Evolutionary conservation across 164 flowering plant species (phyloP).

Genomic region (Cinnamomum chago): DNA sequence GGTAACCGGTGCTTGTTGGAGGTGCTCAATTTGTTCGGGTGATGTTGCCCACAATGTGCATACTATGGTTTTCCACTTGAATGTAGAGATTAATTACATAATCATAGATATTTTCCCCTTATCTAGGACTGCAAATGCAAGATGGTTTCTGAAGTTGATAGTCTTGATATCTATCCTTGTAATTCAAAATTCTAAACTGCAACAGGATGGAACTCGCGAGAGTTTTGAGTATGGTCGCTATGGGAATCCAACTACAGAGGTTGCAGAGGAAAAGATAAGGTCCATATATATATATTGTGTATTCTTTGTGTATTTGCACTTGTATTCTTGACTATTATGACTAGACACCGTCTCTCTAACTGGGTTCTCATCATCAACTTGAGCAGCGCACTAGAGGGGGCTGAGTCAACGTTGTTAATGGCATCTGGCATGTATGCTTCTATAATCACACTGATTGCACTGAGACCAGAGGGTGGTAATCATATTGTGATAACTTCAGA

Average conservation of each 20-base stretch:
- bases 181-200: too few relatives aligned
- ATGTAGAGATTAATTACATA: too few relatives aligned
- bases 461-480: constrained; percentile 84
- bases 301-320: neutral
- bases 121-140: too few relatives aligned
- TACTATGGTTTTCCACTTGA: too few relatives aligned
- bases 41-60: too few relatives aligned
- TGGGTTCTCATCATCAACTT: constrained; percentile 5
- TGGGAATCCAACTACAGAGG: constrained; percentile 87
- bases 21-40: too few relatives aligned
- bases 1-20: too few relatives aligned
- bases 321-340: neutral
- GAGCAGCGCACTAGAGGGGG: constrained; percentile 89
- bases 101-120: too few relatives aligned
- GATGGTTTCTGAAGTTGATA: too few relatives aligned
- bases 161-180: too few relatives aligned
- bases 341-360: neutral
- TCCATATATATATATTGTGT: constrained; percentile 8
- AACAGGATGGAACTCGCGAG: constrained; percentile 62
- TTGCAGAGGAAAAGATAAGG: constrained; percentile 86
- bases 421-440: constrained; percentile 98
- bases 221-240: constrained; percentile 98
- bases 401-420: constrained; percentile 80
- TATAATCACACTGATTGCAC: constrained; percentile 74
- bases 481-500: constrained; percentile 95